Evolutionary conservation across 768 basidiomycete genomes (phyloP).

Genomic region (Nevesoporus exiguus): DNA sequence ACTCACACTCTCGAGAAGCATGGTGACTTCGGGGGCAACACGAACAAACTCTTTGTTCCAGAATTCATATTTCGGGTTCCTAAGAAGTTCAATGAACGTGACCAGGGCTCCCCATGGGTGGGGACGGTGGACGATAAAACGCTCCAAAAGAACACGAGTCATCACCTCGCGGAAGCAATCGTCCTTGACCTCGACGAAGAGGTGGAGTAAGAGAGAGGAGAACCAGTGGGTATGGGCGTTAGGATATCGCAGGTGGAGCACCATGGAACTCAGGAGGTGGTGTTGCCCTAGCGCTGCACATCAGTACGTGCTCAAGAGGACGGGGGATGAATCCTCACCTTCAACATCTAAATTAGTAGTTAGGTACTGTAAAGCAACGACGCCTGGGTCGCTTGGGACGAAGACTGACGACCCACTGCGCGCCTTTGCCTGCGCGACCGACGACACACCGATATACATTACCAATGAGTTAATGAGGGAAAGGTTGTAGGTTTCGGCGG

Average conservation of each 20-base stretch:
- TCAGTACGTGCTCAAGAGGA: background rate
- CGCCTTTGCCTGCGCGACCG: constrained; percentile 85
- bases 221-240: constrained; percentile 99
- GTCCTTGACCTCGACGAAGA: constrained; percentile 77
- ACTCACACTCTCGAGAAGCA: constrained; percentile 81
- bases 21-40: constrained; percentile 80
- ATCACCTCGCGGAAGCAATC: constrained; percentile 78
- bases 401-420: constrained; percentile 81
- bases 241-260: constrained; percentile 93
- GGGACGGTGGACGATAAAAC: constrained; percentile 90
- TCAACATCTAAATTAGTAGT: constrained; percentile 84
- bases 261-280: constrained; percentile 88
- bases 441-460: constrained; percentile 93
- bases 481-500: constrained; percentile 73
- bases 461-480: constrained; percentile 91
- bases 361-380: constrained; percentile 79
- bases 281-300: constrained; percentile 71
- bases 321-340: constrained; percentile 49
- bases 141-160: constrained; percentile 88
- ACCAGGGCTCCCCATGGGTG: constrained; percentile 96
- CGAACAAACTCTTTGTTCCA: constrained; percentile 86
- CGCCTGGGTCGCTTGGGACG: constrained; percentile 77
- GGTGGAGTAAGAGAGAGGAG: constrained; percentile 82
- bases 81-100: constrained; percentile 90
- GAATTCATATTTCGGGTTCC: constrained; percentile 87